Evolutionary conservation across 1,139 yeast species (phyloP).

Genomic region (Kazachstania sp.): DNA sequence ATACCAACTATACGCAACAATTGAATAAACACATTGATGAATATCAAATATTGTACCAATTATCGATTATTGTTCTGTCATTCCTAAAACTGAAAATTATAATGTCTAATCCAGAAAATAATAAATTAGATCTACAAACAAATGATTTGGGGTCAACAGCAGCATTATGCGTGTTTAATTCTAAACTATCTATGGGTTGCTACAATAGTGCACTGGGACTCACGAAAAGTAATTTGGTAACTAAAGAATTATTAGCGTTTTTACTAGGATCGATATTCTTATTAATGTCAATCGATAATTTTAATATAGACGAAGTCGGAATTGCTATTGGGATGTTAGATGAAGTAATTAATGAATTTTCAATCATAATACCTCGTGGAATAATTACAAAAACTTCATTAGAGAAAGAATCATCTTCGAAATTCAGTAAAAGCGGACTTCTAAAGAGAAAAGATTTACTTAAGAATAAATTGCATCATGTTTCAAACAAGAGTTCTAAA

Average conservation of each 20-base stretch:
- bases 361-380: slow-evolving; percentile 12
- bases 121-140: slow-evolving; percentile 24
- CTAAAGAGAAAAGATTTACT: slow-evolving; percentile 3
- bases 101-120: slow-evolving; percentile 15
- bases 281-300: slow-evolving; percentile 25
- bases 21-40: slow-evolving; percentile 10
- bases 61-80: slow-evolving; percentile 23
- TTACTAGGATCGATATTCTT: slow-evolving; percentile 20
- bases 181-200: slow-evolving; percentile 26
- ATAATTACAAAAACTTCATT: slow-evolving; percentile 11
- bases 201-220: slow-evolving; percentile 11
- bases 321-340: slow-evolving; percentile 26
- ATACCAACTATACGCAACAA: neutral
- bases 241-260: slow-evolving; percentile 11
- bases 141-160: slow-evolving; percentile 21
- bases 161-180: slow-evolving; percentile 16
- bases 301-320: slow-evolving; percentile 20
- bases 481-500: no score
- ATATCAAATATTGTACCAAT: slow-evolving; percentile 22
- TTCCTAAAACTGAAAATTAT: slow-evolving; percentile 22
- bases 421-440: slow-evolving; percentile 1
- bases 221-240: slow-evolving; percentile 8
- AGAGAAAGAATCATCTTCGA: slow-evolving; percentile 1
- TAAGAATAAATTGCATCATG: slow-evolving; percentile 6
- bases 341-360: slow-evolving; percentile 12